phyloP scores from a whole-genome alignment of 2,329 filamentous ascomycete genomes.

The Fusarium oligoseptatum region DNA sequence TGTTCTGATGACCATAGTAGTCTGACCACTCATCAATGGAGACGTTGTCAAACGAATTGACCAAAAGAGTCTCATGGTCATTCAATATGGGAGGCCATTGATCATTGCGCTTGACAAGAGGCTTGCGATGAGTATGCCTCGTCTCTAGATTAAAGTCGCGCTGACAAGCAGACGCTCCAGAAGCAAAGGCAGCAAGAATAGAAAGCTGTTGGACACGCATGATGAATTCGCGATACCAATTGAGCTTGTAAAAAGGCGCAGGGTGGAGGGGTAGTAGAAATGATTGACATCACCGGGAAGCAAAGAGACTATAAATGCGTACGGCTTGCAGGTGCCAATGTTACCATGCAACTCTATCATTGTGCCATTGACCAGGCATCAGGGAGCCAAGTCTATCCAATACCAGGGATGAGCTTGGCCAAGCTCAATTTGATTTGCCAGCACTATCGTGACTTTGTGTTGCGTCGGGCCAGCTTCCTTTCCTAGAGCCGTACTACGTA shows the following conservation, averaged over 20 bases:
- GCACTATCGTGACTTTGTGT: slow-evolving; percentile 8
- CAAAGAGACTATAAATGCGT: slow-evolving; percentile 35
- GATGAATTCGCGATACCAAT: neutral
- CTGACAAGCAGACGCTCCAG: slow-evolving; percentile 47
- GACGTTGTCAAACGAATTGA: slow-evolving; percentile 55
- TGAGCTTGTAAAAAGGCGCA: neutral
- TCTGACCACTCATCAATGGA: slow-evolving; percentile 55
- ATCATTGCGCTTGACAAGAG: slow-evolving; percentile 48
- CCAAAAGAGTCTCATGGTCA: slow-evolving; percentile 50
- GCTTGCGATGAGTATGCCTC: slow-evolving; percentile 51
- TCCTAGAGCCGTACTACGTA: slow-evolving; percentile 12
- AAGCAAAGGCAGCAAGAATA: slow-evolving; percentile 35
- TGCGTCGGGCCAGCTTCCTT: slow-evolving; percentile 23
- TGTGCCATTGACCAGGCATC: slow-evolving; percentile 24
- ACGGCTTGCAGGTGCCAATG: slow-evolving; percentile 25
- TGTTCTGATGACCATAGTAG: slow-evolving; percentile 56
- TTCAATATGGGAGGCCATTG: slow-evolving; percentile 54
- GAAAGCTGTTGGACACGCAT: slow-evolving; percentile 39
- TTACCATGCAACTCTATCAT: slow-evolving; percentile 30
- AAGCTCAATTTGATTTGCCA: slow-evolving; percentile 25
- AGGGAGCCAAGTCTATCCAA: slow-evolving; percentile 8
- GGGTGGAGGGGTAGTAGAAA: neutral
- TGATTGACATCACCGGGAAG: slow-evolving; percentile 7
- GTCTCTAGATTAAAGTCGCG: slow-evolving; percentile 46
- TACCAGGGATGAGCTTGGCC: neutral